Conservation (phyloP, 2,329 filamentous ascomycete species). For the Hortaea werneckii region DNA sequence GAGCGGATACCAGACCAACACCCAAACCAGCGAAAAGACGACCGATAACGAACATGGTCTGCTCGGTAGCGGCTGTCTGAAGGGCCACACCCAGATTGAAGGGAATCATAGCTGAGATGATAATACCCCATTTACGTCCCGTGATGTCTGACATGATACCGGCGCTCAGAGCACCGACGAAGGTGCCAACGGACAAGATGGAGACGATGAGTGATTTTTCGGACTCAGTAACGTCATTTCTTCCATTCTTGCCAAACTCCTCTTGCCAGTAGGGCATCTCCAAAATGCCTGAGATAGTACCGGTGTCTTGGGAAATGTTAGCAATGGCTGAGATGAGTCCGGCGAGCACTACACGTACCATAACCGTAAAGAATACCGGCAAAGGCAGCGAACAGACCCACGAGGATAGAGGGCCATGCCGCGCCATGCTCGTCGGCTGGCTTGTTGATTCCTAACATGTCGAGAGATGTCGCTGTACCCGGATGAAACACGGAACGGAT, state of each 20-base stretch:
- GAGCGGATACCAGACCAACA: slow-evolving; percentile 54
- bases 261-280: slow-evolving; percentile 30
- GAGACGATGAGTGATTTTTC: slow-evolving; percentile 58
- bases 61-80: slow-evolving; percentile 54
- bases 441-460: slow-evolving; percentile 30
- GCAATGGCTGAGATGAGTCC: slow-evolving; percentile 40
- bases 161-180: slow-evolving; percentile 60
- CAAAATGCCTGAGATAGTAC: slow-evolving; percentile 31
- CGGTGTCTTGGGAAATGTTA: slow-evolving; percentile 37
- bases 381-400: slow-evolving; percentile 35
- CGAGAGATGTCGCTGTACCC: neutral
- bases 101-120: slow-evolving; percentile 48
- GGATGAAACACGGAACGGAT: too few relatives aligned
- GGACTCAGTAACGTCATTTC: slow-evolving; percentile 15
- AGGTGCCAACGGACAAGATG: slow-evolving; percentile 75
- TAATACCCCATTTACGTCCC: slow-evolving; percentile 61
- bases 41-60: slow-evolving; percentile 45
- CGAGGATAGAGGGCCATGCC: slow-evolving; percentile 34
- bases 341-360: slow-evolving; percentile 61
- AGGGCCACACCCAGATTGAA: slow-evolving; percentile 65
- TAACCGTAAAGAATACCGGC: slow-evolving; percentile 30
- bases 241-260: slow-evolving; percentile 5
- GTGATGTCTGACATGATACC: slow-evolving; percentile 60
- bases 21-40: slow-evolving; percentile 59
- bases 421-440: slow-evolving; percentile 34